phyloP scores from a whole-genome alignment of 345 rosid species.

The Mangifera indica region DNA sequence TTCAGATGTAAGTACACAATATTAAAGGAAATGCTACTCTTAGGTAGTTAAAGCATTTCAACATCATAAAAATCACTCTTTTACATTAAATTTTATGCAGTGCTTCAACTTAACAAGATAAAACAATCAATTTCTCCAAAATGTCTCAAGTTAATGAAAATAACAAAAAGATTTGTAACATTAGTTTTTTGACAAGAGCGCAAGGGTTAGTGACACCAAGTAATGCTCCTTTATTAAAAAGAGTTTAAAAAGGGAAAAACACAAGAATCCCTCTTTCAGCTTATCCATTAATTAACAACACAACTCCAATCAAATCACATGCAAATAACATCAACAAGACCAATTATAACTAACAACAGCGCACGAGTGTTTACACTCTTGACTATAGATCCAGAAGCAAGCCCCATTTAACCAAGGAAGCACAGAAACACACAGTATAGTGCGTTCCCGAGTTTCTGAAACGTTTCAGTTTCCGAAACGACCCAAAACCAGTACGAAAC shows the following conservation, averaged over 20 bases:
- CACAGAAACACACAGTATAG: too few relatives aligned
- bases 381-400: conserved; percentile 3
- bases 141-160: neutral
- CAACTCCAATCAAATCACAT: conserved; percentile 6
- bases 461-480: too few relatives aligned
- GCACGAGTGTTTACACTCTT: conserved; percentile 1
- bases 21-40: neutral
- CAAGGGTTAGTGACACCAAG: neutral
- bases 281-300: neutral
- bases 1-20: neutral
- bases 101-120: neutral
- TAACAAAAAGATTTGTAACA: neutral
- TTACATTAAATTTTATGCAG: neutral
- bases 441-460: too few relatives aligned
- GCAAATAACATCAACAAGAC: neutral
- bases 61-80: neutral
- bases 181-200: neutral
- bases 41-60: neutral
- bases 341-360: neutral
- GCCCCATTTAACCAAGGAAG: neutral
- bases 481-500: too few relatives aligned
- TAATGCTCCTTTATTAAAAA: neutral
- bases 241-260: neutral
- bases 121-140: neutral
- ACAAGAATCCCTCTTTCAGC: neutral